Conservation (phyloP, 169 alveolate species). For the Plasmodium falciparum region DNA sequence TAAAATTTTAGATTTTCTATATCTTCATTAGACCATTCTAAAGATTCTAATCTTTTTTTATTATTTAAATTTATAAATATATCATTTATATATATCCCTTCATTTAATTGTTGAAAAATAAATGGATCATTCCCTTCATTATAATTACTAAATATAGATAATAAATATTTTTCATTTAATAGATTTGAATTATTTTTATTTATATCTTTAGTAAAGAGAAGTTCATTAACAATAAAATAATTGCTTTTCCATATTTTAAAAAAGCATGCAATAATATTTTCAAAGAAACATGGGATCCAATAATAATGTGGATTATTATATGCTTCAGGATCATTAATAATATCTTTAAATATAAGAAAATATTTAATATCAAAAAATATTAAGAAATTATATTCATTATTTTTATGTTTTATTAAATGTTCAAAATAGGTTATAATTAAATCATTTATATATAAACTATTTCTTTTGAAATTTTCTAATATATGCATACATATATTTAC, state of each 20-base stretch:
- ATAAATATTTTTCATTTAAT: conserved; percentile 58
- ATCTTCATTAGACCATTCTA: conserved; percentile 66
- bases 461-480: conserved; percentile 49
- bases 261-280: conserved; percentile 30
- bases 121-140: conserved; percentile 57
- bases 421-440: conserved; percentile 62
- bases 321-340: conserved; percentile 37
- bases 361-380: conserved; percentile 56
- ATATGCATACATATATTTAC: conserved; percentile 66
- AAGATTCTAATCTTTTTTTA: conserved; percentile 49
- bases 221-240: conserved; percentile 33
- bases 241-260: conserved; percentile 55
- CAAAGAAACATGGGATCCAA: conserved; percentile 63
- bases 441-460: conserved; percentile 40
- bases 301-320: conserved; percentile 30
- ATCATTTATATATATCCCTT: conserved; percentile 38
- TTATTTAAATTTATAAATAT: conserved; percentile 37
- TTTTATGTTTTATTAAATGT: conserved; percentile 43
- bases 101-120: conserved; percentile 21
- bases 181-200: conserved; percentile 27
- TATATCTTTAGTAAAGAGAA: conserved; percentile 38
- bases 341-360: conserved; percentile 35
- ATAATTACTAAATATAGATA: conserved; percentile 69
- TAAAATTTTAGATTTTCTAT: conserved; percentile 30
- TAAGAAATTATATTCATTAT: conserved; percentile 52